These are phyloP conservation scores for Cercospora zeae-maydis DNA, from an alignment of 2,329 filamentous ascomycete species.

Conservation along the genomic window DNA sequence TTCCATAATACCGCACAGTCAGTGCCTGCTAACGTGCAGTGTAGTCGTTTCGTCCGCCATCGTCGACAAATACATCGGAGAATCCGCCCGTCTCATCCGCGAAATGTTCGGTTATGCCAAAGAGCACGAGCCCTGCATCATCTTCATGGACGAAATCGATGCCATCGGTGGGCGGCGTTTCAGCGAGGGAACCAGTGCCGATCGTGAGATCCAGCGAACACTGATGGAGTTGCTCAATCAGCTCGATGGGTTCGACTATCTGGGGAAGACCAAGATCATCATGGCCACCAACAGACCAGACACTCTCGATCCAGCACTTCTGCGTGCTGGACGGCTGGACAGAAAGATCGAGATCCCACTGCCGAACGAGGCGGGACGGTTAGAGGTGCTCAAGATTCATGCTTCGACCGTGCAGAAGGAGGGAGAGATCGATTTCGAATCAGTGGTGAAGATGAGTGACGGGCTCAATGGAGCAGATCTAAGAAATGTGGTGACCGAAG, in stretches of 20 bases:
- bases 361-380: slow-evolving; percentile 90
- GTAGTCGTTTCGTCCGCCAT: slow-evolving; percentile 96
- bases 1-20: neutral
- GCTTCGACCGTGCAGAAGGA: slow-evolving; percentile 80
- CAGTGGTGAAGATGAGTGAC: slow-evolving; percentile 99
- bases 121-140: slow-evolving; percentile 98
- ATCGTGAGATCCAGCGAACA: slow-evolving; percentile 96
- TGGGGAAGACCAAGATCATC: slow-evolving; percentile 99
- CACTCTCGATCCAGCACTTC: slow-evolving; percentile 86
- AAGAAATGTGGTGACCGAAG: slow-evolving; percentile 96
- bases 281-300: slow-evolving; percentile 99
- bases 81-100: slow-evolving; percentile 92
- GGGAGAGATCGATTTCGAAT: slow-evolving; percentile 97
- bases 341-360: slow-evolving; percentile 97
- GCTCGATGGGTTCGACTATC: slow-evolving; percentile 97
- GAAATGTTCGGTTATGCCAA: slow-evolving; percentile 99
- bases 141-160: slow-evolving; percentile 99
- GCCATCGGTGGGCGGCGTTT: slow-evolving; percentile 96
- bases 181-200: slow-evolving; percentile 93
- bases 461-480: slow-evolving; percentile 96
- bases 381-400: slow-evolving; percentile 99
- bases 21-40: slow-evolving; percentile 18
- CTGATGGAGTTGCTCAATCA: slow-evolving; percentile 99
- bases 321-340: slow-evolving; percentile 89
- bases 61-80: slow-evolving; percentile 99